These are phyloP conservation scores for Gaillardinia entomophila DNA, from an alignment of 805 yeast species.

Conservation along the genomic window DNA sequence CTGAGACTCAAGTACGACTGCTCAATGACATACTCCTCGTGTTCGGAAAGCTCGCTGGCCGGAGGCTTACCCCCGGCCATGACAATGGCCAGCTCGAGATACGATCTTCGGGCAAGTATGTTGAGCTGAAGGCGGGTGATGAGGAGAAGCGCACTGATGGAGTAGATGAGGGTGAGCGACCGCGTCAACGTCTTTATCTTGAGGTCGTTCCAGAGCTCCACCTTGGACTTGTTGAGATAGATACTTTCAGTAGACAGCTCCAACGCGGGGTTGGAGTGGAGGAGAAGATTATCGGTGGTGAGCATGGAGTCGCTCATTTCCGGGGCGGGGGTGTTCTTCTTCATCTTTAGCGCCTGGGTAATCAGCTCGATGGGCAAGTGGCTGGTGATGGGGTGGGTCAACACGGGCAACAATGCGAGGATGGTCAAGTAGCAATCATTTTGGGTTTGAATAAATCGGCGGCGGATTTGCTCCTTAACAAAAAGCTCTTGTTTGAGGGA, in stretches of 20 bases:
- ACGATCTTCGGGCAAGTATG: conserved; percentile 80
- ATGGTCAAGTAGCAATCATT: conserved; percentile 83
- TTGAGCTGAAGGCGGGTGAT: conserved; percentile 83
- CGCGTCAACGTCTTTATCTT: conserved; percentile 72
- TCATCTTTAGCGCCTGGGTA: conserved; percentile 62
- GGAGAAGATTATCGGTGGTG: conserved; percentile 36
- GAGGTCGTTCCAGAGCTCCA: conserved; percentile 76
- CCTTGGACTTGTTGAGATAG: conserved; percentile 24
- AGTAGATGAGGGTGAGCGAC: conserved; percentile 63
- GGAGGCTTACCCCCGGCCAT: conserved; percentile 53
- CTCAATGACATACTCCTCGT: conserved; percentile 53
- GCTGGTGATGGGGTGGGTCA: conserved; percentile 58
- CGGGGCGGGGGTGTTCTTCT: conserved; percentile 32
- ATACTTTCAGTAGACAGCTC: conserved; percentile 8
- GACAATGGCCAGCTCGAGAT: conserved; percentile 70
- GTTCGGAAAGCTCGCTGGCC: conserved; percentile 12
- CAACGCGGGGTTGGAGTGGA: conserved; percentile 16
- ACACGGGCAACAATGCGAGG: conserved; percentile 73
- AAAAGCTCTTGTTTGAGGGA: conserved; percentile 34
- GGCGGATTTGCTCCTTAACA: conserved; percentile 51
- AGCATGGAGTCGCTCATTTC: conserved; percentile 39
- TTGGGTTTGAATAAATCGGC: conserved; percentile 88
- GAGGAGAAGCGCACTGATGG: conserved; percentile 63
- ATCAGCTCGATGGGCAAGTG: conserved; percentile 66
- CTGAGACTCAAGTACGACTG: conserved; percentile 81